A percentile compares a stretch with the other conserved stretches of the same genome.
Evolutionary conservation across 2,329 filamentous ascomycete species (phyloP).

Genomic region (Bipolaris gigantea): DNA sequence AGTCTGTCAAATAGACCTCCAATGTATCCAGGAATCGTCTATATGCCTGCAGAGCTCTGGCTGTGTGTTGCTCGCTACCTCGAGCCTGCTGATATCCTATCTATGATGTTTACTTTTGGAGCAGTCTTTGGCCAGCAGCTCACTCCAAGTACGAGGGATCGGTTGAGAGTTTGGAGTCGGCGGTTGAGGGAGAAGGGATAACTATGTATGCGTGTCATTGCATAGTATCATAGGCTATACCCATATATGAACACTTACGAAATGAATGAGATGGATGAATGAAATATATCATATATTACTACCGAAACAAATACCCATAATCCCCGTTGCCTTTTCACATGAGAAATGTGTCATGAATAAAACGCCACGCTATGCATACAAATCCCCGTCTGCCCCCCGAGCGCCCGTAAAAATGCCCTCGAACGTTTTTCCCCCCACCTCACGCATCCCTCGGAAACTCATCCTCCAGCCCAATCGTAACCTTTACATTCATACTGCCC

Average conservation of each 20-base stretch:
- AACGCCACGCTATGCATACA: constrained; percentile 25
- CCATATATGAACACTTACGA: neutral
- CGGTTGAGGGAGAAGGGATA: constrained; percentile 8
- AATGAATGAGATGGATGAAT: neutral
- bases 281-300: neutral
- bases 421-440: neutral
- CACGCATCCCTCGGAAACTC: constrained; percentile 68
- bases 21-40: constrained; percentile 2
- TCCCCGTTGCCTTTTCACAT: neutral
- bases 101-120: constrained; percentile 41
- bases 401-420: constrained; percentile 2
- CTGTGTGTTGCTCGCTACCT: constrained; percentile 45
- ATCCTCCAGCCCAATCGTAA: constrained; percentile 85
- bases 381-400: neutral
- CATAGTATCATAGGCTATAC: neutral
- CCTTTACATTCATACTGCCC: constrained; percentile 98
- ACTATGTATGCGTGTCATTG: neutral
- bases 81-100: constrained; percentile 43
- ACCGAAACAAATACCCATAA: neutral
- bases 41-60: constrained; percentile 48
- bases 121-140: constrained; percentile 20
- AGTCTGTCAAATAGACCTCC: constrained; percentile 1
- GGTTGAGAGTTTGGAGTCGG: constrained; percentile 23
- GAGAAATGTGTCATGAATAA: neutral
- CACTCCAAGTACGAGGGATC: constrained; percentile 14